A percentile compares a stretch with the other conserved stretches of the same genome.
Evolutionary conservation across 257 asterid species (phyloP).

Genomic region (Solanum verrucosum): DNA sequence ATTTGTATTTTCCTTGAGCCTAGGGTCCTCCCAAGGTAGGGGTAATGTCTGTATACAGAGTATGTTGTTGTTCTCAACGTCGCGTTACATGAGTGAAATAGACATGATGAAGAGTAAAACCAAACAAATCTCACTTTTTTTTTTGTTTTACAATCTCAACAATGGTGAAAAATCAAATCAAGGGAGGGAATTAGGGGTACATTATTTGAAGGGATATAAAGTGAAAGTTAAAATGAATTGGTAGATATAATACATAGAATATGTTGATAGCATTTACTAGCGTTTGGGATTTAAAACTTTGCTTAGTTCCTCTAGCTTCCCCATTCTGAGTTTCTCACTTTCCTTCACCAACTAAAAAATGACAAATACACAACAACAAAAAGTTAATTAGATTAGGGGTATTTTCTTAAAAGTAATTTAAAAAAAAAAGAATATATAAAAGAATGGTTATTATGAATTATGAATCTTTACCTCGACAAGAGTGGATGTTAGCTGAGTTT

Average conservation of each 20-base stretch:
- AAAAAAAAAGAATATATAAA: background rate
- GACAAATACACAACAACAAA: background rate
- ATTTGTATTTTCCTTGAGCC: background rate
- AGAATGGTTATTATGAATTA: background rate
- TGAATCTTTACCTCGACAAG: constrained; percentile 52
- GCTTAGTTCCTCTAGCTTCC: constrained; percentile 70
- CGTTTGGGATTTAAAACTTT: constrained; percentile 41
- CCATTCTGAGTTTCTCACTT: constrained; percentile 73
- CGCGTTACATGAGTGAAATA: background rate
- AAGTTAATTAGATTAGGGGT: background rate
- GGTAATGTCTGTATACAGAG: background rate
- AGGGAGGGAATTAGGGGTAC: background rate
- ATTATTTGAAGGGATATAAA: background rate
- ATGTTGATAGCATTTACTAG: background rate
- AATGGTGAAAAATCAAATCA: background rate
- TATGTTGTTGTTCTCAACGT: background rate
- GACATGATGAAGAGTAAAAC: background rate
- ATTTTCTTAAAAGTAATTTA: background rate
- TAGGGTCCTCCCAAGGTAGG: background rate
- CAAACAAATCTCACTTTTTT: background rate
- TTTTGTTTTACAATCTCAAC: background rate
- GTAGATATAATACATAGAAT: background rate
- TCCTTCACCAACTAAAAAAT: constrained; percentile 52
- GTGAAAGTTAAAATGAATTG: background rate
- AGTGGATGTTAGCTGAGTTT: constrained; percentile 53